Conservation (phyloP, 2,329 filamentous ascomycete species). For the Pseudocercospora cruenta region DNA sequence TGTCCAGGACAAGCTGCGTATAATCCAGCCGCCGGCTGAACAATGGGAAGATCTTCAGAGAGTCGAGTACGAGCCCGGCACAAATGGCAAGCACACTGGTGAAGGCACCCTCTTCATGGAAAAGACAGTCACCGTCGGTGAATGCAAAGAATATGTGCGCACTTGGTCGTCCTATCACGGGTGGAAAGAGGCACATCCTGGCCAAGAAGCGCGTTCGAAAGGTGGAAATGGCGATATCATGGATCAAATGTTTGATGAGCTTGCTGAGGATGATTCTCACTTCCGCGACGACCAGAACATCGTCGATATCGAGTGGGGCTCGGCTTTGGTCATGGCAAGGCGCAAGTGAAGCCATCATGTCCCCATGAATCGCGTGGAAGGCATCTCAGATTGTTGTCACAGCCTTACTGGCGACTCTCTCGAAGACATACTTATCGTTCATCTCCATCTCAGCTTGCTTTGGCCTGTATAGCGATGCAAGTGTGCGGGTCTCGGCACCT, state of each 20-base stretch:
- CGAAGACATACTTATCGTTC: background rate
- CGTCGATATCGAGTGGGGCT: slow-evolving; percentile 65
- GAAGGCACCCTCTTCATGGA: slow-evolving; percentile 56
- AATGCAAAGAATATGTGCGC: slow-evolving; percentile 63
- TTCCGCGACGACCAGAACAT: slow-evolving; percentile 57
- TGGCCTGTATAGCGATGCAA: too few species aligned
- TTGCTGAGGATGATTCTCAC: slow-evolving; percentile 54
- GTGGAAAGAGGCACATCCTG: slow-evolving; percentile 62
- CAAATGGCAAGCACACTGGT: slow-evolving; percentile 44
- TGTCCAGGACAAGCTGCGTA: slow-evolving; percentile 56
- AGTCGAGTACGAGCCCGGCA: slow-evolving; percentile 61
- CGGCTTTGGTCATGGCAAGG: slow-evolving; percentile 61
- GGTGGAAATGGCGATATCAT: slow-evolving; percentile 64
- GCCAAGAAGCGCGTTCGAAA: slow-evolving; percentile 52
- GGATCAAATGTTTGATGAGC: slow-evolving; percentile 65
- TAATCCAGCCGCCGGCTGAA: slow-evolving; percentile 55
- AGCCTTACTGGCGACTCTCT: background rate
- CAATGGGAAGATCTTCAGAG: slow-evolving; percentile 59
- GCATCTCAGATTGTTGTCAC: background rate
- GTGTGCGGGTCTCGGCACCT: background rate
- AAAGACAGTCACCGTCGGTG: slow-evolving; percentile 58
- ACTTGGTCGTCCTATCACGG: slow-evolving; percentile 64
- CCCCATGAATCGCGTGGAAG: background rate
- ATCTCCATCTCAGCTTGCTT: background rate
- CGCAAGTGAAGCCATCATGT: slow-evolving; percentile 33